Base-by-base conservation (phyloP, 495 filamentous ascomycete genomes). In the Physcia stellaris region DNA sequence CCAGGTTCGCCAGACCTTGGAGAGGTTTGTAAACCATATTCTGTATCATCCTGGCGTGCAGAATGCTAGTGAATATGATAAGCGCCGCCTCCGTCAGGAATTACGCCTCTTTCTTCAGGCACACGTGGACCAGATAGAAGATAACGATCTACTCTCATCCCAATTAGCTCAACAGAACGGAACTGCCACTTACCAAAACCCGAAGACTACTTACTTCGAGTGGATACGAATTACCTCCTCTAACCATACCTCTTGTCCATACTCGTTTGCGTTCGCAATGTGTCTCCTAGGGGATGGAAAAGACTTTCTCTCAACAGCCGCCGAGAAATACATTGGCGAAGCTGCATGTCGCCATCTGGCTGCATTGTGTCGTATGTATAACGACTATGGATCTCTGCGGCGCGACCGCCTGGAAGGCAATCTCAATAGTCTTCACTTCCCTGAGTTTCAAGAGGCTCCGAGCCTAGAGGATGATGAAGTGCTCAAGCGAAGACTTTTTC, bases 401-500 rank as follows among this genome's bases (percentile, higher is more conserved):
- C 51, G 61, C 3, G 61, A 67, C 40, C 35, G 16, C 2, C 47
- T 21, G 4, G 63, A 67, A 42, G 20, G 24, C 0, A 67, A 64
- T 37, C 41, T 67, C 0, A 64, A 65, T 34, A 58, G 55, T 19
- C 29, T 62, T 15, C 52, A 67, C 37, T 67, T 64, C 37, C 48
- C 57, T 2, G 53, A 59, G 29, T 62, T 61, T 35, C 7, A 36
- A 2, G 31, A n/a, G 9, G 9, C 3, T 7, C 15, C 4, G 1
- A 15, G 19, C 5, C 2, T 12, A 5, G 21, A 19, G 20, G 23
- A 15, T 10, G 38, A 17, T 3, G 24, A 28, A 0, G 24, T 13
- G 17, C 11, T 13, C 17, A 17, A 23, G 13, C 5, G 3, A n/a
- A 7, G 19, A 33, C 13, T 33, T 6, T 17, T 33, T 5, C 5